Conservation (phyloP, 306 rosid genomes). For the Canavalia gladiata region DNA sequence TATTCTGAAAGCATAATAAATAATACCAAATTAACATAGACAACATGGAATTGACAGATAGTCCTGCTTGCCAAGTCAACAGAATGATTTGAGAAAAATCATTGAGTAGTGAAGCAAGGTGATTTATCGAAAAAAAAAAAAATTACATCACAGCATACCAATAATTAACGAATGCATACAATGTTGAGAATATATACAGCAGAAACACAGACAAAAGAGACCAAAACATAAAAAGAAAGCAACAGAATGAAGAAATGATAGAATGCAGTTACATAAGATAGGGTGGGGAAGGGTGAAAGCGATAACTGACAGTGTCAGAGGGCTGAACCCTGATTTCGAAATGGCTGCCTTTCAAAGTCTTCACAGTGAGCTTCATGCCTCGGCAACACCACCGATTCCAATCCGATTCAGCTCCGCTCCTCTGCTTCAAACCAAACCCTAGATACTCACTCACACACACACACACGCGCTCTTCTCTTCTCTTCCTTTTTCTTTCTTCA, state of each 20-base stretch:
- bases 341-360: slow-evolving; percentile 95
- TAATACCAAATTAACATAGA: not conserved
- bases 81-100: not conserved
- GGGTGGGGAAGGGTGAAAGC: too few species aligned
- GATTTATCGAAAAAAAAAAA: not conserved
- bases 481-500: not conserved
- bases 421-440: slow-evolving; percentile 53
- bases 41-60: slow-evolving; percentile 4
- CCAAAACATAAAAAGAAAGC: not conserved
- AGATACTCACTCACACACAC: slow-evolving; percentile 21
- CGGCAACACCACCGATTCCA: slow-evolving; percentile 43
- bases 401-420: slow-evolving; percentile 40
- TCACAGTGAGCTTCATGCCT: slow-evolving; percentile 91
- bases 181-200: too few species aligned
- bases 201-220: too few species aligned
- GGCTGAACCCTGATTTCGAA: slow-evolving; percentile 92
- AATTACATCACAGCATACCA: not conserved
- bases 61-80: not conserved
- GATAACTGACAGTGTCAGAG: slow-evolving; percentile 73
- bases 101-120: not conserved
- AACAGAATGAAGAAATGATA: not conserved
- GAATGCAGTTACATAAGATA: slow-evolving; percentile 1
- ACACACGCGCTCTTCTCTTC: not conserved
- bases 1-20: not conserved
- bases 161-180: not conserved